phyloP scores from a whole-genome alignment of 768 basidiomycete species.

The Naematelia encephala region DNA sequence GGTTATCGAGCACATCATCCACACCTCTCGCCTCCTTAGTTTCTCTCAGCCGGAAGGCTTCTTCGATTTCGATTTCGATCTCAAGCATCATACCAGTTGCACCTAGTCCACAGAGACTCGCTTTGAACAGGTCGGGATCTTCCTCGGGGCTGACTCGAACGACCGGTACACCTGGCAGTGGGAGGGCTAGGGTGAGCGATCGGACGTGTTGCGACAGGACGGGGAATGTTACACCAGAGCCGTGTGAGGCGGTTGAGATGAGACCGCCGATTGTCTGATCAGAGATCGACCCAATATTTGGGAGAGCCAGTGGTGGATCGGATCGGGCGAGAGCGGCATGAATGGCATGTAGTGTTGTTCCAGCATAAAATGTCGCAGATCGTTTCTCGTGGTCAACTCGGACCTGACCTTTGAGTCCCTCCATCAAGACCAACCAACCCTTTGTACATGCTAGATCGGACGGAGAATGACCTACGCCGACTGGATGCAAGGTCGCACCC shows the following conservation, averaged over 20 bases:
- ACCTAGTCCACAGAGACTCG: slow-evolving; percentile 86
- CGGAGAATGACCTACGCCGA: slow-evolving; percentile 88
- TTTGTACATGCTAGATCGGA: slow-evolving; percentile 88
- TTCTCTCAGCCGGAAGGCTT: slow-evolving; percentile 76
- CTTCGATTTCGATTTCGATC: slow-evolving; percentile 73
- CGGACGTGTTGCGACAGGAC: slow-evolving; percentile 72
- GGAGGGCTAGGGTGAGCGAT: slow-evolving; percentile 70
- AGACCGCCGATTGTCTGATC: slow-evolving; percentile 92
- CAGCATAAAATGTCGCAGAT: slow-evolving; percentile 39
- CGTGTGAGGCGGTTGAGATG: slow-evolving; percentile 92
- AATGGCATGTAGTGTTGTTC: slow-evolving; percentile 64
- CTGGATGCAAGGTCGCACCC: slow-evolving; percentile 68
- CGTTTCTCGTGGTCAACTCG: slow-evolving; percentile 36
- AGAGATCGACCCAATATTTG: slow-evolving; percentile 90
- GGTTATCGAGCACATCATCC: slow-evolving; percentile 44
- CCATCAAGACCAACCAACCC: slow-evolving; percentile 79
- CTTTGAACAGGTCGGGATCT: slow-evolving; percentile 73
- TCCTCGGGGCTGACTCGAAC: slow-evolving; percentile 64
- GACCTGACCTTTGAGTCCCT: slow-evolving; percentile 66
- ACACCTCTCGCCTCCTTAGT: slow-evolving; percentile 63
- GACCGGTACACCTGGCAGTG: slow-evolving; percentile 61
- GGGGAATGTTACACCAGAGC: slow-evolving; percentile 72
- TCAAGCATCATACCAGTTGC: slow-evolving; percentile 81
- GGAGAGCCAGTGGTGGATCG: slow-evolving; percentile 68
- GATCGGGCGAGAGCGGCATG: slow-evolving; percentile 65